Base-by-base conservation (phyloP, 805 yeast species). In the Saccharomycopsis fodiens region DNA sequence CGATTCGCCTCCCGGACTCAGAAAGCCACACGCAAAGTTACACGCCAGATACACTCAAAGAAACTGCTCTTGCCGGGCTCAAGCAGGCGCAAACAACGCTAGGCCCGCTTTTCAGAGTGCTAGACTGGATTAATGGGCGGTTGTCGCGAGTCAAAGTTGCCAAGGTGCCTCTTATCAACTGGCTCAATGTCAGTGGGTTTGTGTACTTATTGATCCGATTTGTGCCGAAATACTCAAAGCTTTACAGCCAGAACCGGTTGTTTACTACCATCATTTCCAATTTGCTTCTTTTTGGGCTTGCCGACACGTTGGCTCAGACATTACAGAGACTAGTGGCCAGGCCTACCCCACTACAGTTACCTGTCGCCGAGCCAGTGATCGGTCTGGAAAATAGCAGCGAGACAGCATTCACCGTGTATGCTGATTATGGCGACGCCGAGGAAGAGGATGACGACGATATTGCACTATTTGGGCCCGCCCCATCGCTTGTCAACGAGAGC, bases 261-360 rank as follows among this genome's bases (percentile, higher is more conserved):
- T 60, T 82, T n/a, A 86, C 96, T 13, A 85, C 88, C 31, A 74
- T 86, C 48, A 75, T 80, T 20, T 82, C 96, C 1, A 91, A 91
- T 57, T 64, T 85, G 23, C 78, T 89, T 3, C 67, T 91, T 3
- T 85, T 79, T 60, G 96, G 96, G 0, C 78, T 87, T n/a, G 88
- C 97, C 0, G 97, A 91, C 59, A 77, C 89, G 0, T 59, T 89
- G 51, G 97, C 97, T 0, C 97, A 91, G 61, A 72, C 83, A 2
- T 67, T 87, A 3, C 57, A 75, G 3, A 63, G 70, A 29, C 60
- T 66, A 15, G 35, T 45, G 19, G 8, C 12, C 30, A 46, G 12
- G 47, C 55, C 15, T 56, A 53, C 39, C 58, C 61, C n/a, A 16
- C 42, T n/a, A 17, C 48, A 55, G 10, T 59, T 58, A 16, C 50